Percentiles rank a stretch among this genome's conserved stretches.
Conservation (phyloP, 208 protist species). For the Wallacemonas rigidus region DNA sequence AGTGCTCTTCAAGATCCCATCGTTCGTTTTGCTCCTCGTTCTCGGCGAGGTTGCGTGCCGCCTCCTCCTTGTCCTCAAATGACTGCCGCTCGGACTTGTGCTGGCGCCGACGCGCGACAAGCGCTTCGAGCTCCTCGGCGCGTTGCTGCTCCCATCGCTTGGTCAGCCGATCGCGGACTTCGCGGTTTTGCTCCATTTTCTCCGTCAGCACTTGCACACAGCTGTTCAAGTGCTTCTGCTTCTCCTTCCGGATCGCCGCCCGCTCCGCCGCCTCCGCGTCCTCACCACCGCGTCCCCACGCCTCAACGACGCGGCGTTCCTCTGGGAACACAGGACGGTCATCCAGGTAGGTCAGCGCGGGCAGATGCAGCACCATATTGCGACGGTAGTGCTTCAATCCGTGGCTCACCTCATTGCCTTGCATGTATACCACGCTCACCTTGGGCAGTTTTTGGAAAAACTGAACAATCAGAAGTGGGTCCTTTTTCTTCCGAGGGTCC, state of each 20-base stretch:
- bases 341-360: conserved; percentile 84
- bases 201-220: conserved; percentile 74
- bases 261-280: conserved; percentile 69
- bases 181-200: conserved; percentile 72
- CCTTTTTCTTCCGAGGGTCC: conserved; percentile 21
- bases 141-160: conserved; percentile 62
- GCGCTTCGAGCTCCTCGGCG: conserved; percentile 54
- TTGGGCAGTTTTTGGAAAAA: conserved; percentile 79
- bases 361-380: conserved; percentile 83
- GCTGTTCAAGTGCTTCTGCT: conserved; percentile 76
- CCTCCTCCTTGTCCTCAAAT: conserved; percentile 36
- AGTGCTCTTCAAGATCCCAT: conserved; percentile 38
- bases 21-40: conserved; percentile 39
- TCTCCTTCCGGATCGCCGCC: conserved; percentile 78
- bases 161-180: conserved; percentile 70
- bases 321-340: conserved; percentile 88
- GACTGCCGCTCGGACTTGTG: conserved; percentile 33
- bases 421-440: conserved; percentile 91
- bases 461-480: conserved; percentile 53
- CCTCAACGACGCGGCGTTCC: conserved; percentile 80
- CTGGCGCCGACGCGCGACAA: conserved; percentile 46
- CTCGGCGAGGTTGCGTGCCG: conserved; percentile 27
- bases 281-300: conserved; percentile 80
- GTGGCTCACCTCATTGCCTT: conserved; percentile 75
- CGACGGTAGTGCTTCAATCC: conserved; percentile 85